These are phyloP conservation scores for Penicillium sp. DNA, from an alignment of 2,329 filamentous ascomycete species.

Conservation along the genomic window DNA sequence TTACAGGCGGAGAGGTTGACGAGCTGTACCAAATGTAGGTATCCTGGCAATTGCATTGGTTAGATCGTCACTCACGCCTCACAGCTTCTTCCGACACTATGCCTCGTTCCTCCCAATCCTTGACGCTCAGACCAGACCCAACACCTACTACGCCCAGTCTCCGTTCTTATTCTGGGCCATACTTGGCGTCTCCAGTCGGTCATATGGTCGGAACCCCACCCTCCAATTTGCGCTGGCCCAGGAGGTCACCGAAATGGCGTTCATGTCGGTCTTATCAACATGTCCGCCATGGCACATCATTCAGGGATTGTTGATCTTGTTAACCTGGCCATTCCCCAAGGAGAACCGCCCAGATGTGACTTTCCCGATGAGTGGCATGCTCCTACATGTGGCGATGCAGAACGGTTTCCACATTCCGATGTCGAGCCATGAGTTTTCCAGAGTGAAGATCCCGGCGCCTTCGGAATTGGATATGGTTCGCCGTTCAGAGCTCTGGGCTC, in stretches of 20 bases:
- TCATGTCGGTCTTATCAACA: slow-evolving; percentile 32
- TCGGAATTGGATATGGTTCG: slow-evolving; percentile 37
- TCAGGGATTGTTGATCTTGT: slow-evolving; percentile 37
- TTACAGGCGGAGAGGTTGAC: slow-evolving; percentile 37
- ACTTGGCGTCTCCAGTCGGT: slow-evolving; percentile 37
- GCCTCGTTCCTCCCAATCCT: slow-evolving; percentile 40
- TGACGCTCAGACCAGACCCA: slow-evolving; percentile 56
- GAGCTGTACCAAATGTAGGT: slow-evolving; percentile 37
- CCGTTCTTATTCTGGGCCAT: slow-evolving; percentile 80
- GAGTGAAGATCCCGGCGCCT: slow-evolving; percentile 29
- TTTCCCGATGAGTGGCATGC: slow-evolving; percentile 37
- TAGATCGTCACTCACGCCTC: background rate
- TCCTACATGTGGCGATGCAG: slow-evolving; percentile 45
- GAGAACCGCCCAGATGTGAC: slow-evolving; percentile 33
- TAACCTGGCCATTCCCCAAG: slow-evolving; percentile 44
- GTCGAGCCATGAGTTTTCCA: slow-evolving; percentile 43
- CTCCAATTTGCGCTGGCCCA: slow-evolving; percentile 34
- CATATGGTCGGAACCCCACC: slow-evolving; percentile 40
- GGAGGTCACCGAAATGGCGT: slow-evolving; percentile 37
- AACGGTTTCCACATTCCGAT: slow-evolving; percentile 44
- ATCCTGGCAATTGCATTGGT: background rate
- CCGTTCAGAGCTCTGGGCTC: slow-evolving; percentile 42
- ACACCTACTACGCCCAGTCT: slow-evolving; percentile 72
- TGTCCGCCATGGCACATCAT: slow-evolving; percentile 35
- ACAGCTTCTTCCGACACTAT: slow-evolving; percentile 40